A percentile compares a stretch with the other conserved stretches of the same genome.
Evolutionary conservation across 2,329 filamentous ascomycete species (phyloP).

Genomic region (Graphiopsis chlorocephala): DNA sequence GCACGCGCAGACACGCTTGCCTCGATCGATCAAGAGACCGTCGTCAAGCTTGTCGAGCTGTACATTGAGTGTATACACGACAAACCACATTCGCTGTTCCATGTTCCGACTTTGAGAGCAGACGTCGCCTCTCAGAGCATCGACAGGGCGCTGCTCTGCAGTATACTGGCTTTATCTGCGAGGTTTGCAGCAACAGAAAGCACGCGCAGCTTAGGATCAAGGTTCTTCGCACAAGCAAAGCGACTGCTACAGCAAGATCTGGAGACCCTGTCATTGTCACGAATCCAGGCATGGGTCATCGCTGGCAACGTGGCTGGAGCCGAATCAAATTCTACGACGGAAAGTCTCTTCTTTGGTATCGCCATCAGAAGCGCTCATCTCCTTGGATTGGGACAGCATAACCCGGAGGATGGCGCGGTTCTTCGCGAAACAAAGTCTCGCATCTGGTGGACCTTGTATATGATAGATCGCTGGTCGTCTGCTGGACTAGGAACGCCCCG

Average conservation of each 20-base stretch:
- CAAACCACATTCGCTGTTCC: constrained; percentile 36
- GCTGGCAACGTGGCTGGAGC: constrained; percentile 36
- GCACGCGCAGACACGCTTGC: neutral
- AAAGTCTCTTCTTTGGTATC: constrained; percentile 39
- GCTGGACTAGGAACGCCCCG: constrained; percentile 37
- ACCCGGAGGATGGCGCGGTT: constrained; percentile 24
- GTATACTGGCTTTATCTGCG: neutral
- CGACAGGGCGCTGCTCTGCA: neutral
- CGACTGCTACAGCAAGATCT: constrained; percentile 30
- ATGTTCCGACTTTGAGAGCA: constrained; percentile 25
- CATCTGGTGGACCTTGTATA: constrained; percentile 43
- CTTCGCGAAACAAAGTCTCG: constrained; percentile 39
- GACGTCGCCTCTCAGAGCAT: neutral
- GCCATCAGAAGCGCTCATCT: constrained; percentile 18
- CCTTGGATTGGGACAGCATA: constrained; percentile 3
- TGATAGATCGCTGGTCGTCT: constrained; percentile 44
- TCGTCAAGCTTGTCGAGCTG: constrained; percentile 22
- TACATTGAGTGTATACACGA: constrained; percentile 38
- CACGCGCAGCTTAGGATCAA: constrained; percentile 21
- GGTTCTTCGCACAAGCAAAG: constrained; percentile 18
- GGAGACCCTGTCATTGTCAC: constrained; percentile 38
- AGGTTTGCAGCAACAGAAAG: constrained; percentile 22
- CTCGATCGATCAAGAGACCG: neutral
- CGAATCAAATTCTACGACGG: constrained; percentile 37
- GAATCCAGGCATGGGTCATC: constrained; percentile 42